Percentiles rank a stretch among this genome's conserved stretches.
Evolutionary conservation across 75 land plant genomes (phyloP).

Genomic region (Ceratopteris richardii): DNA sequence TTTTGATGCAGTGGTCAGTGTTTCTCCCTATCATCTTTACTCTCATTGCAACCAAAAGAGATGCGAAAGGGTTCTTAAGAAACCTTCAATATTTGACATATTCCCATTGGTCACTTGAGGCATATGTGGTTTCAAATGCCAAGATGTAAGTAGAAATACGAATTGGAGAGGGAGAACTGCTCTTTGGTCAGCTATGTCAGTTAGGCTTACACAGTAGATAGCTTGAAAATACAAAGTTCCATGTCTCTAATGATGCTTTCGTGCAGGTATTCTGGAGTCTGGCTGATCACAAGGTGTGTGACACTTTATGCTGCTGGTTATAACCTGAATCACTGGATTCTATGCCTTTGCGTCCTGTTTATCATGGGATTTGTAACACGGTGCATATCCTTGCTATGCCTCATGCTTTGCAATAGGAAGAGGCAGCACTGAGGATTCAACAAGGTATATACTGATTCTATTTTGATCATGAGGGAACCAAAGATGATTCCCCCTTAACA

Average conservation of each 20-base stretch:
- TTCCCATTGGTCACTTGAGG: conserved; percentile 78
- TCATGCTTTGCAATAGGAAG: conserved; percentile 58
- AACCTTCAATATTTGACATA: conserved; percentile 41
- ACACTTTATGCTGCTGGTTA: conserved; percentile 33
- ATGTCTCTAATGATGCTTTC: no score
- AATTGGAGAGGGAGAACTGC: no score
- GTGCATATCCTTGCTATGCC: conserved; percentile 52
- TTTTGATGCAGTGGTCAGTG: conserved; percentile 69
- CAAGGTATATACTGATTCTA: no score
- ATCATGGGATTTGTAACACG: conserved; percentile 48
- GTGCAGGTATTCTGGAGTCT: conserved; percentile 88
- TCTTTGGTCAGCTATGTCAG: no score
- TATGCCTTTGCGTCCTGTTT: conserved; percentile 40
- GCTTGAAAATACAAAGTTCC: no score
- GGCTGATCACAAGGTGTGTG: conserved; percentile 77
- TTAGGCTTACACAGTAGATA: no score
- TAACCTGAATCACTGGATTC: conserved; percentile 34
- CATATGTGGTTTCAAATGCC: conserved; percentile 82
- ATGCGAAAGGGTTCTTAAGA: conserved; percentile 23
- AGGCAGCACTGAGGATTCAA: conserved; percentile 30
- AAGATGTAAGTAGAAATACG: conserved; percentile 48
- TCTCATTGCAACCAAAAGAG: conserved; percentile 53
- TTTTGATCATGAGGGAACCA: no score
- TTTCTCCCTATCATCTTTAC: conserved; percentile 83
- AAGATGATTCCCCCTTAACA: no score